Evolutionary conservation across 1,284 basidiomycete genomes (phyloP).

Genomic region (Erythrobasidium hasegawianum): DNA sequence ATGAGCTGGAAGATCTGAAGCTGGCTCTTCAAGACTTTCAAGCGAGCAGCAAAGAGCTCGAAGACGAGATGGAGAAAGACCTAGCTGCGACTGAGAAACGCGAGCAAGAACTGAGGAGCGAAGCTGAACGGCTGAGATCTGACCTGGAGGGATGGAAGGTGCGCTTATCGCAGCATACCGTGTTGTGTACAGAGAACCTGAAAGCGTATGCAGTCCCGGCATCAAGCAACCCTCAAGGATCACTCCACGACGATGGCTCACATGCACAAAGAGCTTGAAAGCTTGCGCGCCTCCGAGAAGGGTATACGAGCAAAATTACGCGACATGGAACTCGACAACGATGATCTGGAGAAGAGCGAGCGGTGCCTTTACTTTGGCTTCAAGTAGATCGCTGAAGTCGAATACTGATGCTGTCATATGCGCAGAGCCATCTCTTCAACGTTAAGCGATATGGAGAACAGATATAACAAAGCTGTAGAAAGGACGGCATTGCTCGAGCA

Average conservation of each 20-base stretch:
- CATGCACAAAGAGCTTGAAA: slow-evolving; percentile 80
- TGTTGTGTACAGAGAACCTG: background rate
- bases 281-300: slow-evolving; percentile 42
- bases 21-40: slow-evolving; percentile 70
- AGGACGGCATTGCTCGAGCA: slow-evolving; percentile 96
- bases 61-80: slow-evolving; percentile 86
- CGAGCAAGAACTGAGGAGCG: slow-evolving; percentile 73
- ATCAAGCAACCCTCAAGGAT: slow-evolving; percentile 79
- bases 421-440: slow-evolving; percentile 49
- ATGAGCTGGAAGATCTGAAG: slow-evolving; percentile 40
- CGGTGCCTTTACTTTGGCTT: slow-evolving; percentile 21
- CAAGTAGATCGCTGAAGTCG: background rate
- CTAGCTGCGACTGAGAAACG: slow-evolving; percentile 79
- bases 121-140: slow-evolving; percentile 66
- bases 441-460: slow-evolving; percentile 78
- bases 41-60: slow-evolving; percentile 81
- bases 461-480: slow-evolving; percentile 82
- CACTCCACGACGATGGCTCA: slow-evolving; percentile 82
- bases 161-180: slow-evolving; percentile 33
- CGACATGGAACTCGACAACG: slow-evolving; percentile 95
- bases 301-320: slow-evolving; percentile 44
- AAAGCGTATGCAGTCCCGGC: slow-evolving; percentile 62
- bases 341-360: slow-evolving; percentile 67
- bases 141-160: slow-evolving; percentile 95
- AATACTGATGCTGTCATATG: background rate